Base-by-base conservation (phyloP, 805 yeast species). In the Jamesozyma hellenica region DNA sequence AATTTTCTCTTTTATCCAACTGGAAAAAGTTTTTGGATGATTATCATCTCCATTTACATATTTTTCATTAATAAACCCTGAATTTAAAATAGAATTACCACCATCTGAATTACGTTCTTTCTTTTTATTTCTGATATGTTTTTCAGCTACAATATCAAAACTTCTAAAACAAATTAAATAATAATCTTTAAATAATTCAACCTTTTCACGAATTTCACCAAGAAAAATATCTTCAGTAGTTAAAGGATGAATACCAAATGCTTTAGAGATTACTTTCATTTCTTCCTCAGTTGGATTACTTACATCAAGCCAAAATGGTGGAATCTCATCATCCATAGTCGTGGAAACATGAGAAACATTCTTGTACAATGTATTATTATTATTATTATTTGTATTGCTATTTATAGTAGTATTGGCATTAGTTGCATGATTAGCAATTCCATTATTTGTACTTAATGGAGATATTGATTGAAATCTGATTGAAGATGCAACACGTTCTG, bases 241-340 rank as follows among this genome's bases (percentile, higher is more conserved):
- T 51, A 90, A 71, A 0, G 98, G 98, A 61, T 90, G 98, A 41
- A 90, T 85, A 1, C 94, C 95, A 64, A 90, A 90, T 0, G 96
- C 78, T 52, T 86, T 86, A 21, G 94, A 76, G 12, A 90, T 51
- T 0, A 82, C 92, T 53, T 90, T 87, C 94, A 92, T 85, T 60
- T 90, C 98, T 49, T 87, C 96, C 54, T 92, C 97, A 0, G 95
- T 83, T 10, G 98, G 98, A 53, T 85, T 82, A 42, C 84, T 65
- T 11, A 90, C 82, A 60, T 90, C 97, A 10, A 90, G 68, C 98
- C 98, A 90, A 68, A 90, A 87, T 14, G 95, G 88, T 2, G 77
- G 67, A 8, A 67, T 67, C 17, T 70, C 74, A 11, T 56, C 61
- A 10, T 32, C 39, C 16, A 17, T 15, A 10, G 25, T n/a, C 1